phyloP scores from a whole-genome alignment of 176 grass and related monocot genomes.

The Musa schizocarpa region DNA sequence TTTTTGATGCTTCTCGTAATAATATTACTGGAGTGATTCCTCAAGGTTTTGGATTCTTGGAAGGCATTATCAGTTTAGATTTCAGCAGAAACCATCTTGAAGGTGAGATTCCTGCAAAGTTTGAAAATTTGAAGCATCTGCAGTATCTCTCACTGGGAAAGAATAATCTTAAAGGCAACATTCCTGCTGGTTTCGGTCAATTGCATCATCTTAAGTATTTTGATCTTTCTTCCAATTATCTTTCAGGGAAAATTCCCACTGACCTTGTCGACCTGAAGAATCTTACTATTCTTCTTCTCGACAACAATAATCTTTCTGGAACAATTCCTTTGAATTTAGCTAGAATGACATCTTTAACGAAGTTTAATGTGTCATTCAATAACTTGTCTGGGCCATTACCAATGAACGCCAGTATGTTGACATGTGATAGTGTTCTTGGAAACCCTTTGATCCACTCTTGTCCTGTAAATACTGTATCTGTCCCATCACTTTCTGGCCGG shows the following conservation, averaged over 20 bases:
- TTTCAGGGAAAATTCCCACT: not conserved
- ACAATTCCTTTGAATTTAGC: constrained; percentile 5
- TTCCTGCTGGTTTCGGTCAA: not conserved
- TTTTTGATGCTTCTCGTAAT: constrained; percentile 6
- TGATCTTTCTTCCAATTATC: constrained; percentile 14
- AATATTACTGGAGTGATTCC: not conserved
- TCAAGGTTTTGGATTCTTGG: constrained; percentile 7
- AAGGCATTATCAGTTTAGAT: not conserved
- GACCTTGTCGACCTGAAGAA: constrained; percentile 3
- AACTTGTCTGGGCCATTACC: constrained; percentile 14
- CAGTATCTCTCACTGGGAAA: not conserved
- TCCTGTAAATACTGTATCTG: constrained; percentile 1
- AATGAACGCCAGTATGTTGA: not conserved
- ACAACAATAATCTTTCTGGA: constrained; percentile 14
- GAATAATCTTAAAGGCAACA: constrained; percentile 4
- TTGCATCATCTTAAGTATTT: constrained; percentile 3
- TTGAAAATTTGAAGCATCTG: constrained; percentile 3
- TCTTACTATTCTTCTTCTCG: constrained; percentile 14
- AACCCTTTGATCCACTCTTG: constrained; percentile 9
- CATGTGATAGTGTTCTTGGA: constrained; percentile 10
- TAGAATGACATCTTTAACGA: not conserved
- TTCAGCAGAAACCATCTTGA: constrained; percentile 11
- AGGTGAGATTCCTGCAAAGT: constrained; percentile 3
- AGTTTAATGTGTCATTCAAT: constrained; percentile 20
- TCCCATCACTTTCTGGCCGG: not conserved